Evolutionary conservation across 192 early-diverging fungal species (phyloP).

Genomic region (Umbelopsis ramanniana): DNA sequence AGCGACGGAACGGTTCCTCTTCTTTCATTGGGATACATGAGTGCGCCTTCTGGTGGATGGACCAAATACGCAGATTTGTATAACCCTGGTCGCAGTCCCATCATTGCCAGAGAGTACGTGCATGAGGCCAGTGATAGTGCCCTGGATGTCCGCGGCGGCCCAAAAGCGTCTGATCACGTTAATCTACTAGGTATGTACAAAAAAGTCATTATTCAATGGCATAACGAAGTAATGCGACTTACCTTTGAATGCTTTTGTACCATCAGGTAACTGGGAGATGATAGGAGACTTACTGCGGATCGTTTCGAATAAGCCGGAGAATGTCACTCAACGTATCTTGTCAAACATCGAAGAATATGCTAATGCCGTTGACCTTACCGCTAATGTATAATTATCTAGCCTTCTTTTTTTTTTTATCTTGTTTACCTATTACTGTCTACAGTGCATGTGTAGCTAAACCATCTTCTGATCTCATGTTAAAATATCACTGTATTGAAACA

Average conservation of each 20-base stretch:
- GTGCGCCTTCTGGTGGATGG: constrained; percentile 74
- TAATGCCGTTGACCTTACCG: constrained; percentile 6
- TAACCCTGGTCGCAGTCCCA: constrained; percentile 74
- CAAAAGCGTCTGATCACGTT: constrained; percentile 81
- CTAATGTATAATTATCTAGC: not conserved
- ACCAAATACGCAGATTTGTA: constrained; percentile 67
- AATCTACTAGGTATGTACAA: constrained; percentile 86
- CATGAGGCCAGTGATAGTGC: constrained; percentile 59
- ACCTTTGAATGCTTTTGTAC: not conserved
- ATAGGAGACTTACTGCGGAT: constrained; percentile 37
- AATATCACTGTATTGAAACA: too few species aligned
- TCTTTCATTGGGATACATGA: constrained; percentile 89
- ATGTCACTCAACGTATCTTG: constrained; percentile 28
- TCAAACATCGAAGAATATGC: constrained; percentile 34
- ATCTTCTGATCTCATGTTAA: too few species aligned
- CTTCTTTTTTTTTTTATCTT: not conserved
- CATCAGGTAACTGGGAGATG: not conserved
- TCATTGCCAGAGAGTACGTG: constrained; percentile 75
- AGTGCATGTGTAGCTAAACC: not conserved
- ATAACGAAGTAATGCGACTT: too few species aligned
- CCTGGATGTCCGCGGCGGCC: constrained; percentile 74
- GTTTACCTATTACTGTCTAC: not conserved
- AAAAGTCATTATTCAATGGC: constrained; percentile 30
- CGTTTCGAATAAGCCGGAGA: constrained; percentile 25
- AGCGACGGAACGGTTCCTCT: constrained; percentile 92